These are phyloP conservation scores for Circinella umbellata DNA, from an alignment of 371 early-diverging fungal genomes.

Conservation along the genomic window DNA sequence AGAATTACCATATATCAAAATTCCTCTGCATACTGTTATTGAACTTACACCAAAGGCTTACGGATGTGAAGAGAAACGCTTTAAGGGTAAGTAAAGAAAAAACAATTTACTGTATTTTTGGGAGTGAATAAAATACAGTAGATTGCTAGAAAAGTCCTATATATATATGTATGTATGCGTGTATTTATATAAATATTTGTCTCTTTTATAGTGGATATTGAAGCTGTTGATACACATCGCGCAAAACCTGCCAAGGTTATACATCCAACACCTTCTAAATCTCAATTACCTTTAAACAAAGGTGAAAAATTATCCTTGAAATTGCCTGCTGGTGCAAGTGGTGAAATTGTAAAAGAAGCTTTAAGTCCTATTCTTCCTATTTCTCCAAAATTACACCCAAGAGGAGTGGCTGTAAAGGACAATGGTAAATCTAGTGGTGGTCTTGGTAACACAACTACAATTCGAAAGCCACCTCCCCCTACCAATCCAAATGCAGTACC, in stretches of 20 bases:
- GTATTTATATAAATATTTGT: too few species aligned
- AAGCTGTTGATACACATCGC: conserved; percentile 88
- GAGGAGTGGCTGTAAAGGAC: conserved; percentile 11
- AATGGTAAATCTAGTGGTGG: not conserved
- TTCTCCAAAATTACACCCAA: conserved; percentile 47
- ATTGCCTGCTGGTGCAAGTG: conserved; percentile 48
- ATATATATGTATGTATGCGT: not conserved
- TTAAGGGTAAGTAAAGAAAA: conserved; percentile 47
- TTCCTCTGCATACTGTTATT: conserved; percentile 97
- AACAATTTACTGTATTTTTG: not conserved
- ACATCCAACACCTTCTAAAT: not conserved
- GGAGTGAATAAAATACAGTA: not conserved
- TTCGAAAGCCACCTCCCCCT: not conserved
- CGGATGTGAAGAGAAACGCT: conserved; percentile 90
- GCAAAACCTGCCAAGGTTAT: conserved; percentile 49
- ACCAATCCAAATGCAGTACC: conserved; percentile 7
- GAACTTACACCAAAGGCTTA: conserved; percentile 97
- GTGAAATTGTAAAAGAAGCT: conserved; percentile 53
- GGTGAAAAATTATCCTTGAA: conserved; percentile 12
- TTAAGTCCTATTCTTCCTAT: conserved; percentile 56
- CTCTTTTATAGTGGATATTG: conserved; percentile 67
- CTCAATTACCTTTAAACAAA: conserved; percentile 7
- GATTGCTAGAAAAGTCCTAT: not conserved
- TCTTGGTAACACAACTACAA: not conserved
- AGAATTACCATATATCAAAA: conserved; percentile 95